phyloP scores from a whole-genome alignment of 805 yeast genomes.

The Grigorovia jiainica region DNA sequence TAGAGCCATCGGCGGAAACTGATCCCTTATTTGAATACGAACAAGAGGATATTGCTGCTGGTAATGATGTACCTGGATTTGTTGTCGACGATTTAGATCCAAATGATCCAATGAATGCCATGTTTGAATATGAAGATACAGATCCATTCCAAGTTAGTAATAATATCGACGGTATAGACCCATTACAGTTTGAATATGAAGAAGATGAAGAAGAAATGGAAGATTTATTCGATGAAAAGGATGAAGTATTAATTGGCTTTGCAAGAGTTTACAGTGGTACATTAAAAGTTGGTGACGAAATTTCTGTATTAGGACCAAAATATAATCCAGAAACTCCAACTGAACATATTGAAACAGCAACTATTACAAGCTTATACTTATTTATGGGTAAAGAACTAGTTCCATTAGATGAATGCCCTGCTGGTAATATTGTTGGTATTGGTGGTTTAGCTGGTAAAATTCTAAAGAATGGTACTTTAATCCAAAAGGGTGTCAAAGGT shows the following conservation, averaged over 20 bases:
- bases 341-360: slow-evolving; percentile 47
- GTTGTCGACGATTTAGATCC: slow-evolving; percentile 28
- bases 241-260: slow-evolving; percentile 76
- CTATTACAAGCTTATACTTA: slow-evolving; percentile 60
- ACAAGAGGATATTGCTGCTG: slow-evolving; percentile 9
- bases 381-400: slow-evolving; percentile 90
- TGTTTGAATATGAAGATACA: slow-evolving; percentile 46
- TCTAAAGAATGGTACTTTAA: slow-evolving; percentile 77
- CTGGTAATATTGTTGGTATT: slow-evolving; percentile 92
- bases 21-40: slow-evolving; percentile 21
- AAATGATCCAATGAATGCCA: slow-evolving; percentile 27
- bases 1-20: slow-evolving; percentile 21
- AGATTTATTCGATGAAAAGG: slow-evolving; percentile 37
- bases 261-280: slow-evolving; percentile 86
- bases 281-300: slow-evolving; percentile 59
- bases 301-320: slow-evolving; percentile 78
- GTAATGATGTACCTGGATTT: slow-evolving; percentile 17
- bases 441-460: slow-evolving; percentile 81
- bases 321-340: slow-evolving; percentile 58
- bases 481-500: slow-evolving; percentile 48
- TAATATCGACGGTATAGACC: neutral
- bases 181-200: slow-evolving; percentile 2
- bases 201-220: slow-evolving; percentile 33
- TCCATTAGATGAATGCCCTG: slow-evolving; percentile 70
- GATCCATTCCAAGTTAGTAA: slow-evolving; percentile 35